These are phyloP conservation scores for Podospora pseudopauciseta DNA, from an alignment of 495 filamentous ascomycete species.

Conservation along the genomic window DNA sequence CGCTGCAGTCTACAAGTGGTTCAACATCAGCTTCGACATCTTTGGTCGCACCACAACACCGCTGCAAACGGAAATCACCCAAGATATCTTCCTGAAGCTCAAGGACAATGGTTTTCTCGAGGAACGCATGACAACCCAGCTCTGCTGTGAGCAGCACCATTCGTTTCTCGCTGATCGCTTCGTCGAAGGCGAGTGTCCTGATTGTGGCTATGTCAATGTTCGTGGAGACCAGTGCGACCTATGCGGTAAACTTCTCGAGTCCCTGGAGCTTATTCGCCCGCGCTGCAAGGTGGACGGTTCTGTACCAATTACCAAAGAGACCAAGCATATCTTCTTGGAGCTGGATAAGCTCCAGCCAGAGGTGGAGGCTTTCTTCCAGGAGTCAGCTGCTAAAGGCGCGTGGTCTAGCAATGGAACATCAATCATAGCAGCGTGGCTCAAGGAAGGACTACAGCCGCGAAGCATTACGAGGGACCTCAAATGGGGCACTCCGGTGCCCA, in stretches of 20 bases:
- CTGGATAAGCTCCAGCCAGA: conserved; percentile 75
- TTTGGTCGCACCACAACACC: conserved; percentile 75
- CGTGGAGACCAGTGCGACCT: conserved; percentile 78
- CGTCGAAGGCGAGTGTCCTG: conserved; percentile 78
- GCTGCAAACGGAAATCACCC: conserved; percentile 74
- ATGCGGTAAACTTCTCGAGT: conserved; percentile 73
- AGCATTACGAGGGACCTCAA: conserved; percentile 87
- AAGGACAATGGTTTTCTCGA: conserved; percentile 68
- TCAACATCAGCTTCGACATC: conserved; percentile 31
- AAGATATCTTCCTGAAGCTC: conserved; percentile 74
- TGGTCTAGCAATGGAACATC: conserved; percentile 73
- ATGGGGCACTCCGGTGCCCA: conserved; percentile 65
- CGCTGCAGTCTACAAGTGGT: conserved; percentile 73
- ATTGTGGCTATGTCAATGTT: conserved; percentile 74
- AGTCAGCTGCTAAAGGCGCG: conserved; percentile 34
- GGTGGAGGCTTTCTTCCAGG: conserved; percentile 66
- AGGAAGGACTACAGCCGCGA: conserved; percentile 72
- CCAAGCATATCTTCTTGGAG: conserved; percentile 62
- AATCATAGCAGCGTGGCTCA: conserved; percentile 76
- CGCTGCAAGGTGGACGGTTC: conserved; percentile 79
- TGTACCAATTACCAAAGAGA: conserved; percentile 64
- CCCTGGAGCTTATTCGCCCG: conserved; percentile 57
- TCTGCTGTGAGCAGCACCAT: conserved; percentile 75
- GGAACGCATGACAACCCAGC: conserved; percentile 66
- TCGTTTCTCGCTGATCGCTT: conserved; percentile 87